phyloP scores from a whole-genome alignment of 192 early-diverging fungal genomes.

The Coemansia sp. region DNA sequence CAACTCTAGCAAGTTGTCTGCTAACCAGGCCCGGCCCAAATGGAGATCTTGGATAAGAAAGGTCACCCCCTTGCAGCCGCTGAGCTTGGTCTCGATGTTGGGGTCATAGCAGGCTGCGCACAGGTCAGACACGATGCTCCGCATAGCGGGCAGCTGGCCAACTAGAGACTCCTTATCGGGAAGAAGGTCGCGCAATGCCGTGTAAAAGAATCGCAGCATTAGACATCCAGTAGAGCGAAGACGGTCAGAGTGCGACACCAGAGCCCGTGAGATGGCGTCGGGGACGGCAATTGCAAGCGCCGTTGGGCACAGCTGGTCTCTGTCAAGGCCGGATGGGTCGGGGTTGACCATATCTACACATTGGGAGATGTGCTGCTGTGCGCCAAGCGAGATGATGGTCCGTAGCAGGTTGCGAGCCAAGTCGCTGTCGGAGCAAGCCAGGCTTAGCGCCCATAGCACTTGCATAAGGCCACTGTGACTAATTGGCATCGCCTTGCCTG shows the following conservation, averaged over 20 bases:
- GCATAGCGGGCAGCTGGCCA: constrained; percentile 48
- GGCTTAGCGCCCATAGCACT: constrained; percentile 45
- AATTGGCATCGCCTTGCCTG: constrained; percentile 13
- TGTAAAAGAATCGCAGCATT: constrained; percentile 35
- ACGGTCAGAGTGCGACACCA: constrained; percentile 26
- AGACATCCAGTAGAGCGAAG: constrained; percentile 18
- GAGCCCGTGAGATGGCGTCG: constrained; percentile 37
- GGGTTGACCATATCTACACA: constrained; percentile 18
- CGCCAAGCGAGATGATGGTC: constrained; percentile 27
- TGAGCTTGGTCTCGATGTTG: constrained; percentile 82
- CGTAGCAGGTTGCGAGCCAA: constrained; percentile 24
- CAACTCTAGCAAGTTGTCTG: constrained; percentile 93
- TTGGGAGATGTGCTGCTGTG: constrained; percentile 36
- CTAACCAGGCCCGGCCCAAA: constrained; percentile 86
- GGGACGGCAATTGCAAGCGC: constrained; percentile 28
- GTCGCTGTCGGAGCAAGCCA: constrained; percentile 26
- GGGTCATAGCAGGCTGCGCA: constrained; percentile 90
- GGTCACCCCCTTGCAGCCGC: constrained; percentile 87
- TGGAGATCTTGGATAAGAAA: constrained; percentile 79
- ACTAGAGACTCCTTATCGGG: constrained; percentile 15
- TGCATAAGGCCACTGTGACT: constrained; percentile 22
- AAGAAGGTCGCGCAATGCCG: constrained; percentile 18
- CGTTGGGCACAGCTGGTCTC: neutral
- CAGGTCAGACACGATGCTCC: constrained; percentile 74
- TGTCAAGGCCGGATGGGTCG: neutral